These are phyloP conservation scores for Waltergamsia citrina DNA, from an alignment of 2,329 filamentous ascomycete genomes.

Conservation along the genomic window DNA sequence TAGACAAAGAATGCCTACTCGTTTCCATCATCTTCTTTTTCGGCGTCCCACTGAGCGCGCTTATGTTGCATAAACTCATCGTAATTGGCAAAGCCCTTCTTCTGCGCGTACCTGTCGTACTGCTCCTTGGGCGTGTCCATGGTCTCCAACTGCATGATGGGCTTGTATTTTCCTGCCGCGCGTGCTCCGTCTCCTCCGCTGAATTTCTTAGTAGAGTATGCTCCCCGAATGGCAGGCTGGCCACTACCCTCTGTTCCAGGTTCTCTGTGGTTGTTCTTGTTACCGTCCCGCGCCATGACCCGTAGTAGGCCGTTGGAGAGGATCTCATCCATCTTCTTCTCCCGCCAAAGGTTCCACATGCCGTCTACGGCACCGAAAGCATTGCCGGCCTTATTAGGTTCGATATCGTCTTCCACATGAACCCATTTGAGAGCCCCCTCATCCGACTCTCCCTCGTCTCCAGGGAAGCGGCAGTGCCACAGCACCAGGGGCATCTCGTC, in stretches of 20 bases:
- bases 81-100: slow-evolving; percentile 45
- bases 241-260: background rate
- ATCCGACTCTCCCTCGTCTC: slow-evolving; percentile 1
- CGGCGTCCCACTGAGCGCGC: slow-evolving; percentile 17
- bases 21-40: slow-evolving; percentile 12
- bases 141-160: slow-evolving; percentile 40
- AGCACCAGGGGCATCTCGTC: slow-evolving; percentile 83
- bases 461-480: slow-evolving; percentile 86
- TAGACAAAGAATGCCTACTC: slow-evolving; percentile 8
- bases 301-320: slow-evolving; percentile 67
- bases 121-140: slow-evolving; percentile 42
- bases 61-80: slow-evolving; percentile 34
- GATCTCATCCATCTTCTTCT: slow-evolving; percentile 82
- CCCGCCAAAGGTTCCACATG: slow-evolving; percentile 76
- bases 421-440: slow-evolving; percentile 55
- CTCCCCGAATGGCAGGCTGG: background rate
- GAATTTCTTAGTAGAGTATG: slow-evolving; percentile 2
- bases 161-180: slow-evolving; percentile 42
- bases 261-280: background rate
- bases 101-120: slow-evolving; percentile 53
- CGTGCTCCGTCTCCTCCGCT: slow-evolving; percentile 45
- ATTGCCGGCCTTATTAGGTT: slow-evolving; percentile 41
- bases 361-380: slow-evolving; percentile 53
- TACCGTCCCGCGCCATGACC: slow-evolving; percentile 24
- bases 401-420: slow-evolving; percentile 60